Conservation (phyloP, 2,329 filamentous ascomycete species). For the Xylaria sp. region DNA sequence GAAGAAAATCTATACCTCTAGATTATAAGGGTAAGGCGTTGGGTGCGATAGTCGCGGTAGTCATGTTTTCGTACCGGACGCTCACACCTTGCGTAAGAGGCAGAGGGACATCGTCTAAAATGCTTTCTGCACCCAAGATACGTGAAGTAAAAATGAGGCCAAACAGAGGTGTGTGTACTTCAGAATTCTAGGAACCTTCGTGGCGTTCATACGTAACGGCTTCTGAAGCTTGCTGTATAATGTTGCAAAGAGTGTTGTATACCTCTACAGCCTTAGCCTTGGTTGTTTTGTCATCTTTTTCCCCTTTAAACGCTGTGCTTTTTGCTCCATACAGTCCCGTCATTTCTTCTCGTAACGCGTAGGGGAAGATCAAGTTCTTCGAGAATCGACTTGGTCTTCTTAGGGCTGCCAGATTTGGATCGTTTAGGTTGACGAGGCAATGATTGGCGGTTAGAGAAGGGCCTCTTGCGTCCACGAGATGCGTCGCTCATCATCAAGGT, state of each 20-base stretch:
- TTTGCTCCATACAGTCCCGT: not conserved
- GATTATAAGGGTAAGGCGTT: not conserved
- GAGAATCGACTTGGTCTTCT: constrained; percentile 56
- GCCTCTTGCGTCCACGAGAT: constrained; percentile 7
- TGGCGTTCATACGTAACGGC: constrained; percentile 9
- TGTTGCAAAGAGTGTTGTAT: constrained; percentile 3
- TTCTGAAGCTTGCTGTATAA: constrained; percentile 8
- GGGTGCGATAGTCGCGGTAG: not conserved
- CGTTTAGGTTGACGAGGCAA: not conserved
- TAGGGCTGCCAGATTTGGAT: constrained; percentile 31
- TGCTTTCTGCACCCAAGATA: not conserved
- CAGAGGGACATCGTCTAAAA: not conserved
- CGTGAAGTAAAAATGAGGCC: not conserved
- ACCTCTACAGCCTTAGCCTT: not conserved
- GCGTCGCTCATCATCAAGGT: not conserved
- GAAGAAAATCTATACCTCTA: not conserved
- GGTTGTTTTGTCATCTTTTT: constrained; percentile 1
- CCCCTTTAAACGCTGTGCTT: constrained; percentile 2
- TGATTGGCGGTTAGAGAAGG: not conserved
- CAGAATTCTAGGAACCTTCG: constrained; percentile 9
- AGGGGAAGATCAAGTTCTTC: constrained; percentile 47
- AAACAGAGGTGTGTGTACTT: constrained; percentile 17
- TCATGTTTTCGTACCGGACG: not conserved
- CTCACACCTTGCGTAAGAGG: not conserved
- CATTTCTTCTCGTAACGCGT: constrained; percentile 3